Base-by-base conservation (phyloP, 2,329 filamentous ascomycete genomes). In the Ilyonectria robusta region DNA sequence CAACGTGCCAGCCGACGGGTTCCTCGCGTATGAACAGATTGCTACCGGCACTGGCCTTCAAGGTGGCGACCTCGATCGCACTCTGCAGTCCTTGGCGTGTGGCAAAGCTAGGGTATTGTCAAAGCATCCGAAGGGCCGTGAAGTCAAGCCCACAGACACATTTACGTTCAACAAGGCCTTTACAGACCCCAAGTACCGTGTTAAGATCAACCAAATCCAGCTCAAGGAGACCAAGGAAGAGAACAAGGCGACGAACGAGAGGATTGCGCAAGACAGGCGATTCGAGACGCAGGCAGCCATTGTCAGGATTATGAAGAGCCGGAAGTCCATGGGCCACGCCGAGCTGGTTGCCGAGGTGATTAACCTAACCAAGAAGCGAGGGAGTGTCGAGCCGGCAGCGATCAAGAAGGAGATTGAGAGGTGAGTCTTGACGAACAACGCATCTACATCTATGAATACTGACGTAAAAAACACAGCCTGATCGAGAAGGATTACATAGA, bases 181-280 rank as follows among this genome's bases (percentile, higher is more conserved):
- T 81, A 84, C 84, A 2, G 92, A 98, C 77, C 87, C 91, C 21
- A 97, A 96, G 81, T 93, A 93, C 81, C 91, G 94, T 63, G 91
- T 99, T 83, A 99, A 99, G 85, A 98, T 99, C 85, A 99, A 98
- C 83, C 95, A 98, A 82, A 96, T 99, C 74, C 96, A 99, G 82
- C 88, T 98, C 57, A 97, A 96, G 82, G 96, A 99, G 83, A 98
- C 96, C 1, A 93, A 93, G 75, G 93, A 95, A 77, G 96, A 99
- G 82, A 98, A 98, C 82, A 93, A 94, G 81, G 94, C 93, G 75
- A 98, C 95, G 1, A 94, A 98, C 81, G 92, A 97, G 80, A 89
- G 94, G 48, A 94, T 99, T 5, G 92, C 91, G 0, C 92, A 93
- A 59, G 96, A 99, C 78, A 86, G 96, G 57, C 94, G 97, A 77